Evolutionary conservation across 1,284 basidiomycete species (phyloP).

Genomic region (Termitomyces sp.): DNA sequence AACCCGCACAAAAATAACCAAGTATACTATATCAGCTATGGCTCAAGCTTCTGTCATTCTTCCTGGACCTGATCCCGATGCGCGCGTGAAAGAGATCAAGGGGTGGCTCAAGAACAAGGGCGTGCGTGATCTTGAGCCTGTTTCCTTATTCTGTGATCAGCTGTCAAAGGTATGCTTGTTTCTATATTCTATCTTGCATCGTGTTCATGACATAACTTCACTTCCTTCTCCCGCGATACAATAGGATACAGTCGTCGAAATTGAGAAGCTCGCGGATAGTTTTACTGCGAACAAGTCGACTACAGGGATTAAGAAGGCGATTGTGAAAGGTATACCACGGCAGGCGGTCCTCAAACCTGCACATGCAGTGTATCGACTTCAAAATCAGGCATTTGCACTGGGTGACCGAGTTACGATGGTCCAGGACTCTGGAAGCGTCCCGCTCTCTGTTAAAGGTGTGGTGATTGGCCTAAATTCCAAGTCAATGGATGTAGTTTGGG

Average conservation of each 20-base stretch:
- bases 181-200: not conserved
- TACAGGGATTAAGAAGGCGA: conserved; percentile 77
- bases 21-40: conserved; percentile 50
- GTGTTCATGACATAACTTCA: conserved; percentile 1
- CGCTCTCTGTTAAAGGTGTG: conserved; percentile 88
- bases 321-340: conserved; percentile 90
- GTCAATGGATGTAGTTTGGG: conserved; percentile 96
- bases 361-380: conserved; percentile 86
- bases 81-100: conserved; percentile 73
- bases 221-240: not conserved
- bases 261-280: conserved; percentile 72
- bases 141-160: conserved; percentile 89
- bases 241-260: conserved; percentile 72
- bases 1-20: not conserved
- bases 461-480: conserved; percentile 86
- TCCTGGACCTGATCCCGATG: conserved; percentile 59
- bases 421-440: conserved; percentile 91
- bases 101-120: conserved; percentile 86
- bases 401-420: conserved; percentile 98
- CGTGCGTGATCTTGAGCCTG: conserved; percentile 87
- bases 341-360: conserved; percentile 92
- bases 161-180: conserved; percentile 65
- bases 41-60: conserved; percentile 73
- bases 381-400: conserved; percentile 84
- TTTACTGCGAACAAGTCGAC: conserved; percentile 58